Base-by-base conservation (phyloP, 208 protist genomes). In the Crithidia fasciculata region DNA sequence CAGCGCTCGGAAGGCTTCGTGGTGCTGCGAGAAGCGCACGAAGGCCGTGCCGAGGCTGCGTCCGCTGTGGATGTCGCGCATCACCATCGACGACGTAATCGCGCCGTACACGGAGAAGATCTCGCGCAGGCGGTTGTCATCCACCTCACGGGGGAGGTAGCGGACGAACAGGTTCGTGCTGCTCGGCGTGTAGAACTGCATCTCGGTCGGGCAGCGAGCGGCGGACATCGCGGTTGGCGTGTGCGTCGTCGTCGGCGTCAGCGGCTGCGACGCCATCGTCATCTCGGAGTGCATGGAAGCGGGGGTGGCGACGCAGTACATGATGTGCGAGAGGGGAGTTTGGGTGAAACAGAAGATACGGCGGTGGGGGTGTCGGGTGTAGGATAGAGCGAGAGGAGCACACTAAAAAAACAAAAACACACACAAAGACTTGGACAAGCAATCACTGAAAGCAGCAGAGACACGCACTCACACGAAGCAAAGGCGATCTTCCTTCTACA, bases 51-150 rank as follows among this genome's bases (percentile, higher is more conserved):
- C 85, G 15, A 81, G 81, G 68, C 81, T 86, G 69, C 76, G 60
- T 5, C 85, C 85, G 37, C 58, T 87, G 80, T 87, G 77, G 59
- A 89, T 89, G 76, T 89, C 78, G 40, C 77, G 78, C 82, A 85
- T 84, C 72, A 89, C 81, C 72, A 83, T 85, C 49, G 82, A 82
- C n/a, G 82, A 79, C 8, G 76, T 70, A 54, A 89, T 85, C 15
- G 0, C 45, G 59, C 85, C 85, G 59, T 80, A 87, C 12, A 9
- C 59, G 36, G 59, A 66, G 63, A 89, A 89, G 69, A 87, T 72
- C 49, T 59, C 52, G 28, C 65, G 61, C 61, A 89, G 67, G n/a
- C 58, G 69, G 44, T 74, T 57, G 69, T 89, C 82, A 59, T 86
- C 79, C 8, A 89, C 61, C 58, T 76, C 63, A 15, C 56, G 66